Evolutionary conservation across 2,329 filamentous ascomycete species (phyloP).

Genomic region (Cercospora sp.): DNA sequence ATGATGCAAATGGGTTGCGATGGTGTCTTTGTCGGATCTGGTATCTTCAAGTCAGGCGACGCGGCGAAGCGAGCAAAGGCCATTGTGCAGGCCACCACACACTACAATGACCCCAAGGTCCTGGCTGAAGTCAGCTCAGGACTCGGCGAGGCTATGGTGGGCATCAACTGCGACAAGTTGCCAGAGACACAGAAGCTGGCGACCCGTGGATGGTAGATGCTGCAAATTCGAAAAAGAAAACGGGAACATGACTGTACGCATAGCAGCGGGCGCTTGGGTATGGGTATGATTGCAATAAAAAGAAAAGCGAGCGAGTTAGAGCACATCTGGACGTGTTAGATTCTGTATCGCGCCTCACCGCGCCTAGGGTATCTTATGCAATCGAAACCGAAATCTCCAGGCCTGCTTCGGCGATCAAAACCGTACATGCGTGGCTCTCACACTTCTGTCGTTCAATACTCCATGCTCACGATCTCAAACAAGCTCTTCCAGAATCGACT

Average conservation of each 20-base stretch:
- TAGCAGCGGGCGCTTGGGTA: slow-evolving; percentile 16
- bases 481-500: slow-evolving; percentile 80
- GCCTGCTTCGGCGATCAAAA: neutral
- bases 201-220: slow-evolving; percentile 72
- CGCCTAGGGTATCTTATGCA: slow-evolving; percentile 10
- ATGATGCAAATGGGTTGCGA: slow-evolving; percentile 99
- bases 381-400: neutral
- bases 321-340: slow-evolving; percentile 6
- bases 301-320: neutral
- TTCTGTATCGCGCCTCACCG: slow-evolving; percentile 15
- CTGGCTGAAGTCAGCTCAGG: slow-evolving; percentile 84
- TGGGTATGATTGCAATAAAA: neutral
- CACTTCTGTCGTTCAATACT: neutral
- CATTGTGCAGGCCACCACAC: slow-evolving; percentile 90
- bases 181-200: slow-evolving; percentile 78
- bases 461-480: slow-evolving; percentile 27
- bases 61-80: slow-evolving; percentile 86
- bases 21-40: slow-evolving; percentile 93
- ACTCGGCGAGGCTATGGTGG: slow-evolving; percentile 96
- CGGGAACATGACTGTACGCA: slow-evolving; percentile 8
- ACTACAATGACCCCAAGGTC: slow-evolving; percentile 81
- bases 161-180: slow-evolving; percentile 83
- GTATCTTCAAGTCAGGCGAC: slow-evolving; percentile 96
- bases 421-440: neutral
- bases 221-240: neutral